phyloP scores from a whole-genome alignment of 331 rosid genomes.

The Saraca asoca region DNA sequence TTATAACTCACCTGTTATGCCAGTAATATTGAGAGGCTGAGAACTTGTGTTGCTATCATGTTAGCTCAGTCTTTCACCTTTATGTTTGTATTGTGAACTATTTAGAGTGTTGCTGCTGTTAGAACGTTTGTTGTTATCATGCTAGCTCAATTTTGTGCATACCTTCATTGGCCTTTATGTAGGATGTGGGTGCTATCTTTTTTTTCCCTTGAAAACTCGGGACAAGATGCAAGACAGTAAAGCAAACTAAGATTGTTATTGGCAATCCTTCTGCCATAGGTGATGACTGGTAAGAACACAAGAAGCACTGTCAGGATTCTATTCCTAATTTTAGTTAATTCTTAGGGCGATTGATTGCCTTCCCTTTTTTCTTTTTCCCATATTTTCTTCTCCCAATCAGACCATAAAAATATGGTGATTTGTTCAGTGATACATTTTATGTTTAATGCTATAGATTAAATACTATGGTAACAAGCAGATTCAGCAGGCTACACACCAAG shows the following conservation, averaged over 20 bases:
- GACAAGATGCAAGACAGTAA: constrained; percentile 51
- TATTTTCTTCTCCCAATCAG: not conserved
- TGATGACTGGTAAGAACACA: constrained; percentile 32
- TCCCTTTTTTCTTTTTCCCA: not conserved
- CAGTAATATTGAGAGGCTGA: not conserved
- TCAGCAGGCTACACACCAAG: constrained; percentile 17
- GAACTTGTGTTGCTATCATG: too few species aligned
- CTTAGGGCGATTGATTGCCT: too few species aligned
- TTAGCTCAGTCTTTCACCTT: not conserved
- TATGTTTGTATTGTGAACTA: constrained; percentile 4
- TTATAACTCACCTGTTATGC: not conserved
- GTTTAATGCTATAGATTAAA: constrained; percentile 31
- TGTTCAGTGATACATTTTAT: not conserved
- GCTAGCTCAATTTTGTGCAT: not conserved
- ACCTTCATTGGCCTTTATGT: constrained; percentile 35
- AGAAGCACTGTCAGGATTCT: not conserved
- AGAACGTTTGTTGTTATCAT: constrained; percentile 17
- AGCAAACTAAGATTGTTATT: constrained; percentile 40
- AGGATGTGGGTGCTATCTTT: constrained; percentile 75
- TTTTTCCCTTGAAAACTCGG: constrained; percentile 46
- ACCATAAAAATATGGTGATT: not conserved
- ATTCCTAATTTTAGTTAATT: too few species aligned
- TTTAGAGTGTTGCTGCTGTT: not conserved
- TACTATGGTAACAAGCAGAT: constrained; percentile 15
- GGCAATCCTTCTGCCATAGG: constrained; percentile 31